Base-by-base conservation (phyloP, 768 basidiomycete genomes). In the Trametes meyenii region DNA sequence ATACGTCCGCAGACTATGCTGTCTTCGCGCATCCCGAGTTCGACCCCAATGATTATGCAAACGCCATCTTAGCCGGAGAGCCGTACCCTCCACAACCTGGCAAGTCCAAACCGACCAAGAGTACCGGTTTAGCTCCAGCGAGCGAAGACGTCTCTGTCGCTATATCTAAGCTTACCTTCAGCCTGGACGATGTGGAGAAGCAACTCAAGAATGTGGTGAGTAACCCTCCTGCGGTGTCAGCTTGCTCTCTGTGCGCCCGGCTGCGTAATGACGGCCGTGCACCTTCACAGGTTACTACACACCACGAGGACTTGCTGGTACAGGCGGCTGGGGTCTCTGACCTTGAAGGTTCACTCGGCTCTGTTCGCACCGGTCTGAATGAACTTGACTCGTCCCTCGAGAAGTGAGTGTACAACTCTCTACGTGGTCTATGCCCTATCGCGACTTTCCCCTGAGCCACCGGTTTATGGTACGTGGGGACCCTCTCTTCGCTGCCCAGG, bases 91-190 rank as follows among this genome's bases (percentile, higher is more conserved):
- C 59, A 70, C 73, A 75, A 74, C 67, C 71, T 29, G 69, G 73
- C 60, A 78, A 76, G 64, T 64, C 71, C 26, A 59, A 74, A 67
- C 50, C 71, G 10, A 60, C 69, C 33, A 80, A 79, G 67, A 60
- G 70, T 19, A 66, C 78, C 14, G 70, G 74, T 0, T 78, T 83
- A 24, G 85, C 87, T 51, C 82, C 83, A 5, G 81, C 84, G 21
- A 92, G 88, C 71, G 93, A 94, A 62, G 96, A 98, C 66, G 89
- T 97, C 12, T 90, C 92, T 3, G 83, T 92, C 2, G 93, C 94
- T 3, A 88, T 98, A 29, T 87, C 92, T 6, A 95, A 92, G 72
- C 80, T 99, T 3, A 90, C 87, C 62, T 83, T 87, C 69, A 91
- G 88, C 0, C 89, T 98, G 61, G 96, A 98, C 42, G 95, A 98